Conservation (phyloP, 2,329 filamentous ascomycete species). For the Fusarium nisikadoi region DNA sequence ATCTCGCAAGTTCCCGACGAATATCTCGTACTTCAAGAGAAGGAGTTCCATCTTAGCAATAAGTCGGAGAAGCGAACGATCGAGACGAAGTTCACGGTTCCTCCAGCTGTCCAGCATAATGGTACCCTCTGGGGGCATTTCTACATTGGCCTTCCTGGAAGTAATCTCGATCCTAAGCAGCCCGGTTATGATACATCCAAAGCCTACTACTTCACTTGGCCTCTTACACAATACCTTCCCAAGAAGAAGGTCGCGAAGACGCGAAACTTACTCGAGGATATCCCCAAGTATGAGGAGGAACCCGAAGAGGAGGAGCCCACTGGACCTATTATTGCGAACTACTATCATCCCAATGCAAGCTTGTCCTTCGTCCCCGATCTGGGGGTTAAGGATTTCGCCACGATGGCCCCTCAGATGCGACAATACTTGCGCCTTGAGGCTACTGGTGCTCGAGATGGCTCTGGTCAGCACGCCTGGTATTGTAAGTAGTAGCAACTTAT, state of each 20-base stretch:
- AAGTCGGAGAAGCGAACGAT: conserved; percentile 81
- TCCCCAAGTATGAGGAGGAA: conserved; percentile 52
- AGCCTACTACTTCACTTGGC: conserved; percentile 85
- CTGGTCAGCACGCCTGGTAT: conserved; percentile 93
- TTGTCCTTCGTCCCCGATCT: conserved; percentile 86
- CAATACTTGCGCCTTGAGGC: conserved; percentile 84
- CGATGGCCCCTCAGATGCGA: conserved; percentile 77
- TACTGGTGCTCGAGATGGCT: conserved; percentile 82
- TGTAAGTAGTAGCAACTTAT: conserved; percentile 52
- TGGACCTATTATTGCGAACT: conserved; percentile 80
- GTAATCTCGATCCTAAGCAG: conserved; percentile 78
- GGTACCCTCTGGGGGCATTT: conserved; percentile 96
- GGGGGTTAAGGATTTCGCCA: conserved; percentile 74
- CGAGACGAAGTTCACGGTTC: conserved; percentile 81
- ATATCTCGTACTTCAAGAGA: conserved; percentile 81
- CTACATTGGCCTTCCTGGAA: conserved; percentile 82
- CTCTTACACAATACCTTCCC: conserved; percentile 87
- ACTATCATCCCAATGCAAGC: conserved; percentile 95
- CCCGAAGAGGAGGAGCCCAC: conserved; percentile 64
- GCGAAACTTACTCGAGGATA: conserved; percentile 80
- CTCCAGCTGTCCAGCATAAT: conserved; percentile 85
- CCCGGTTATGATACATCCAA: conserved; percentile 77
- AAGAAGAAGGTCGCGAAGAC: conserved; percentile 93
- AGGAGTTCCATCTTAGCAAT: conserved; percentile 81
- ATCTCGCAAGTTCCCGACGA: conserved; percentile 73